Conservation (phyloP, 768 basidiomycete genomes). For the Phylloporus scabripes region DNA sequence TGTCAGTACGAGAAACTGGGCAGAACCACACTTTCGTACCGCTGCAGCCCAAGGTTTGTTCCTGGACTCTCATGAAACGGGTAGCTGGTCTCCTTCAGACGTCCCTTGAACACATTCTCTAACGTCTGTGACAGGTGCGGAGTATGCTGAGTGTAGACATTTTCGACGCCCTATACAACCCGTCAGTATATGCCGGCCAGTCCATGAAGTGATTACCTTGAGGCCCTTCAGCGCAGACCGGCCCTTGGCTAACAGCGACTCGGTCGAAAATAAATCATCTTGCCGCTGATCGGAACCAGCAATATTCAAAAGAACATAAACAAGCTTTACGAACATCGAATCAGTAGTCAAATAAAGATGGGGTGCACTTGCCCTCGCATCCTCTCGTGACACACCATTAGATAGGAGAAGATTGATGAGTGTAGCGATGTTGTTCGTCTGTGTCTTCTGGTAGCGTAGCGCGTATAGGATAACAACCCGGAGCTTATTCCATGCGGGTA, state of each 20-base stretch:
- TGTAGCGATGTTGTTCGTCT: slow-evolving; percentile 74
- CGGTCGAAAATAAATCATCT: slow-evolving; percentile 94
- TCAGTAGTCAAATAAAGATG: slow-evolving; percentile 6
- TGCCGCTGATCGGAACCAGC: slow-evolving; percentile 95
- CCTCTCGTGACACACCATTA: slow-evolving; percentile 72
- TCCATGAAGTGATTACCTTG: slow-evolving; percentile 50
- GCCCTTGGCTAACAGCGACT: slow-evolving; percentile 90
- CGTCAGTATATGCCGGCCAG: slow-evolving; percentile 3
- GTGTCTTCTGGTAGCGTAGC: slow-evolving; percentile 88
- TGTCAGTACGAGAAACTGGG: slow-evolving; percentile 1
- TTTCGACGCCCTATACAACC: slow-evolving; percentile 80
- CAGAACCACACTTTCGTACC: slow-evolving; percentile 36
- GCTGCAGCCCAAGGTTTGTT: slow-evolving; percentile 63
- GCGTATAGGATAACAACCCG: slow-evolving; percentile 90
- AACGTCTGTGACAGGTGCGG: slow-evolving; percentile 91
- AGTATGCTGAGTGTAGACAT: slow-evolving; percentile 96
- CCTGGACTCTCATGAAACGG: slow-evolving; percentile 79
- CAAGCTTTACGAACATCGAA: slow-evolving; percentile 51
- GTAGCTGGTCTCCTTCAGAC: slow-evolving; percentile 81
- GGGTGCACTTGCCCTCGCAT: slow-evolving; percentile 50
- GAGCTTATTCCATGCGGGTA: slow-evolving; percentile 80
- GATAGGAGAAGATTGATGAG: slow-evolving; percentile 69
- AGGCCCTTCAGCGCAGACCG: slow-evolving; percentile 92
- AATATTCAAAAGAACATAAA: slow-evolving; percentile 88
- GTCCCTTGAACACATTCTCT: slow-evolving; percentile 82